Percentiles rank a stretch among this genome's conserved stretches.
Conservation (phyloP, 2,329 filamentous ascomycete genomes). For the Didymella lethalis region DNA sequence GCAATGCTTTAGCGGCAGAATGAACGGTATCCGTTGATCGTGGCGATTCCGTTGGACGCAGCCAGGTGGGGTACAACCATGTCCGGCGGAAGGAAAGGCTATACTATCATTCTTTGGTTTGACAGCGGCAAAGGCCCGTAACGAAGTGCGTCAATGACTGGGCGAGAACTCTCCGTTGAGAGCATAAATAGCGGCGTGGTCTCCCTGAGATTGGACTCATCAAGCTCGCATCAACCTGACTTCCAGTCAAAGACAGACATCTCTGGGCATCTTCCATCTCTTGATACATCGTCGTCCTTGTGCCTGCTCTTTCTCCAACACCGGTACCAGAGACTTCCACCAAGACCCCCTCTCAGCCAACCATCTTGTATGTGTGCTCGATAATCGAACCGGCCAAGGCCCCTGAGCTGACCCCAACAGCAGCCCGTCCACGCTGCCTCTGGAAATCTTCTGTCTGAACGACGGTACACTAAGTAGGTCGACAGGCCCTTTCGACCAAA, state of each 20-base stretch:
- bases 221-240: slow-evolving; percentile 40
- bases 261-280: slow-evolving; percentile 37
- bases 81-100: slow-evolving; percentile 48
- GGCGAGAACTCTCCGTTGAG: slow-evolving; percentile 36
- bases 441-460: slow-evolving; percentile 31
- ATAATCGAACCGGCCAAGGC: slow-evolving; percentile 33
- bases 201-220: slow-evolving; percentile 36
- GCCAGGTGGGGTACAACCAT: slow-evolving; percentile 53
- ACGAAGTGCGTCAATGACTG: slow-evolving; percentile 36
- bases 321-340: slow-evolving; percentile 19
- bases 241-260: slow-evolving; percentile 41
- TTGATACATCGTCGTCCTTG: slow-evolving; percentile 41
- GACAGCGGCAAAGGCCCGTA: slow-evolving; percentile 43
- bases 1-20: slow-evolving; percentile 55
- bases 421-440: slow-evolving; percentile 24
- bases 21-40: slow-evolving; percentile 54
- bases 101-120: slow-evolving; percentile 49
- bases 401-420: slow-evolving; percentile 41
- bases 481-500: slow-evolving; percentile 40
- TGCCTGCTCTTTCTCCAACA: slow-evolving; percentile 32
- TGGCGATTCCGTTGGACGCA: slow-evolving; percentile 55
- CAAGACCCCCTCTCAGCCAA: slow-evolving; percentile 41
- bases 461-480: slow-evolving; percentile 41
- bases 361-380: slow-evolving; percentile 42
- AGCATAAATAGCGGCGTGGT: slow-evolving; percentile 53